Evolutionary conservation across 1,139 yeast genomes (phyloP), one percentile per base, ranked within the genome.

Genomic region (Wickerhamiella infanticola): DNA sequence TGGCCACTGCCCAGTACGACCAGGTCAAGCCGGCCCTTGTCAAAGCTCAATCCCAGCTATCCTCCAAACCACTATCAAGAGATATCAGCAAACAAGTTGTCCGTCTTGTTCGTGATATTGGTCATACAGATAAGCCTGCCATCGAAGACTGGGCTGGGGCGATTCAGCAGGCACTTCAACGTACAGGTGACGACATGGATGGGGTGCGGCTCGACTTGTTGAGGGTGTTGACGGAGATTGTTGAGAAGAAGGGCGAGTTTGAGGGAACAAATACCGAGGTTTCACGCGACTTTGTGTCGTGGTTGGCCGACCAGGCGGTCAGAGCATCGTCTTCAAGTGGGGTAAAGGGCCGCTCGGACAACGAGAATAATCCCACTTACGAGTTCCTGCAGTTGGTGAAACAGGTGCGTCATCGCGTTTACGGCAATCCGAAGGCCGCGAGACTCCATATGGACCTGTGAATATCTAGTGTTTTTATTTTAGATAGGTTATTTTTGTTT

Each of bases 391-490:
- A 39, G 40, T 42, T 39, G 18, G 47, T 43, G 29, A 37, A 66
- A 40, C 67, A 68, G 27, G 73, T 80, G 13, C 73, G 94, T 54
- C 90, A 83, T 59, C 60, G 64, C 33, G 75, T 81, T 1, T 85
- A 83, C 65, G 95, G 95, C 1, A 85, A 85, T 56, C 85, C 84
- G 8, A 68, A 74, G 58, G 95, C 82, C 0, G 62, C 67, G 47
- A 69, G 88, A 50, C 77, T 77, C 55, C 42, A 66, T 49, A 18
- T 37, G n/a, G 45, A 43, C 11, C 33, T 29, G 9, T 29, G 3
- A 29, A 29, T 29, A 29, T 7, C 33, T 29, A 7, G 33, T 29
- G 11, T 29, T 11, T 29, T 7, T 29, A 29, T 7, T 18, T 18
- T 2, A 18, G 2, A 18, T 11, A 29, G 33, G 33, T 11, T 29